Percentiles rank a stretch among this genome's conserved stretches.
These are phyloP conservation scores for Tuber indicum DNA, from an alignment of 495 filamentous ascomycete genomes.

Conservation along the genomic window DNA sequence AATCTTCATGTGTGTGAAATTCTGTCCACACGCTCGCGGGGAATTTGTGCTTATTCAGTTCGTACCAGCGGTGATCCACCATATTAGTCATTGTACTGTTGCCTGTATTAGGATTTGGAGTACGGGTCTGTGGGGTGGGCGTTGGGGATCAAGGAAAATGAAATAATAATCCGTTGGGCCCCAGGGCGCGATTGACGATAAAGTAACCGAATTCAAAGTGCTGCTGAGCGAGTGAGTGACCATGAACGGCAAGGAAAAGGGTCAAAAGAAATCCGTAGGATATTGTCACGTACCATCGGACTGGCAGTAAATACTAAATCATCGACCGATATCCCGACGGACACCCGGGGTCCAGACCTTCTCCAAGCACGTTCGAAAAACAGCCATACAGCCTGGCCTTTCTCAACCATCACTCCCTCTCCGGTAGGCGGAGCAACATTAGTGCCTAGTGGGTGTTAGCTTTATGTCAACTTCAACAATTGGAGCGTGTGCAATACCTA, in stretches of 20 bases:
- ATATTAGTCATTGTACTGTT: slow-evolving; percentile 86
- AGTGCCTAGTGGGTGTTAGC: slow-evolving; percentile 45
- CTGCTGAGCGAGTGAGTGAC: slow-evolving; percentile 59
- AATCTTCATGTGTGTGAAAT: slow-evolving; percentile 60
- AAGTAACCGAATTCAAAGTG: slow-evolving; percentile 94
- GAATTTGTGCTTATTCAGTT: slow-evolving; percentile 57
- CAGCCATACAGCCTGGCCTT: slow-evolving; percentile 87
- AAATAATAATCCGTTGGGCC: slow-evolving; percentile 69
- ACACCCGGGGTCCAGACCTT: slow-evolving; percentile 55
- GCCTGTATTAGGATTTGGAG: slow-evolving; percentile 48
- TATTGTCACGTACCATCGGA: too few relatives aligned
- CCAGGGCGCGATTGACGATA: slow-evolving; percentile 72
- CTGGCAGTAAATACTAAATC: slow-evolving; percentile 59
- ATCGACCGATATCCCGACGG: slow-evolving; percentile 88
- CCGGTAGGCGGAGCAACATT: slow-evolving; percentile 75
- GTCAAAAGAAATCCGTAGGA: too few relatives aligned
- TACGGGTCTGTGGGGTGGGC: background rate
- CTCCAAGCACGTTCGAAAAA: slow-evolving; percentile 64
- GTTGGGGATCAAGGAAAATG: slow-evolving; percentile 57
- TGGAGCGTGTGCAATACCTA: background rate
- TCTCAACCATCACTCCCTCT: slow-evolving; percentile 68
- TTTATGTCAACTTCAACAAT: background rate
- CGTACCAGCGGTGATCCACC: slow-evolving; percentile 93
- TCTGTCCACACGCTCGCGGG: too few relatives aligned
- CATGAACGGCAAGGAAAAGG: slow-evolving; percentile 44